Percentiles rank a stretch among this genome's conserved stretches.
Conservation (phyloP, 192 early-diverging fungal species). For the Linnemannia hyalina region DNA sequence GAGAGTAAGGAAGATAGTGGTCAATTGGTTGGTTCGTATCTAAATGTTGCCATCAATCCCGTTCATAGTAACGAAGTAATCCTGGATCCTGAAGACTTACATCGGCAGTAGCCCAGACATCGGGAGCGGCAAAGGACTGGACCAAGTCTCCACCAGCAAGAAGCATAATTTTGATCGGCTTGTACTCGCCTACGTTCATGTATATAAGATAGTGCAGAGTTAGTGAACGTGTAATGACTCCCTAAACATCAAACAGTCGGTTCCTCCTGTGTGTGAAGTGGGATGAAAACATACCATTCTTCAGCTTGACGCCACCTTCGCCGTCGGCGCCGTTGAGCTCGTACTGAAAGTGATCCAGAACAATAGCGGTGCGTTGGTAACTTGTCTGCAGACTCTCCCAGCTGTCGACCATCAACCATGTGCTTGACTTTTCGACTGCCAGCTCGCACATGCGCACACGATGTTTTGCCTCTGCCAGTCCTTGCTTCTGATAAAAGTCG, state of each 20-base stretch:
- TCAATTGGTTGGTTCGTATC: background rate
- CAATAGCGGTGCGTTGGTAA: conserved; percentile 89
- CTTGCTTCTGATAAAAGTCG: conserved; percentile 94
- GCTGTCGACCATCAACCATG: conserved; percentile 97
- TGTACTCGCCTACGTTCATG: conserved; percentile 59
- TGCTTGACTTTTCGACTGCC: conserved; percentile 83
- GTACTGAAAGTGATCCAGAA: conserved; percentile 95
- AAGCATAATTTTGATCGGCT: conserved; percentile 87
- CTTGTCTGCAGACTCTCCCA: conserved; percentile 90
- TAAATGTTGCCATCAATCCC: background rate
- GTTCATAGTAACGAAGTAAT: background rate
- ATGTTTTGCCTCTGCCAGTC: conserved; percentile 87
- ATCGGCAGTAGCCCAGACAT: conserved; percentile 90
- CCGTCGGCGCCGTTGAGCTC: conserved; percentile 83
- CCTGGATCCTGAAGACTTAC: conserved; percentile 61
- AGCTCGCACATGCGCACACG: conserved; percentile 94
- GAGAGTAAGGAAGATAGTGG: background rate
- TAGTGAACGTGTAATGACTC: background rate
- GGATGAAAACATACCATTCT: conserved; percentile 63
- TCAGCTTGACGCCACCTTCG: conserved; percentile 73
- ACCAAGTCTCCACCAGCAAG: conserved; percentile 98
- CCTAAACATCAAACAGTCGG: background rate
- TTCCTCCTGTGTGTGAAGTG: background rate
- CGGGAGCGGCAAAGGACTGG: conserved; percentile 92
- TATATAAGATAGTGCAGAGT: background rate